Conservation (phyloP, 1,139 yeast species). For the Arxiozyma heterogenica region DNA sequence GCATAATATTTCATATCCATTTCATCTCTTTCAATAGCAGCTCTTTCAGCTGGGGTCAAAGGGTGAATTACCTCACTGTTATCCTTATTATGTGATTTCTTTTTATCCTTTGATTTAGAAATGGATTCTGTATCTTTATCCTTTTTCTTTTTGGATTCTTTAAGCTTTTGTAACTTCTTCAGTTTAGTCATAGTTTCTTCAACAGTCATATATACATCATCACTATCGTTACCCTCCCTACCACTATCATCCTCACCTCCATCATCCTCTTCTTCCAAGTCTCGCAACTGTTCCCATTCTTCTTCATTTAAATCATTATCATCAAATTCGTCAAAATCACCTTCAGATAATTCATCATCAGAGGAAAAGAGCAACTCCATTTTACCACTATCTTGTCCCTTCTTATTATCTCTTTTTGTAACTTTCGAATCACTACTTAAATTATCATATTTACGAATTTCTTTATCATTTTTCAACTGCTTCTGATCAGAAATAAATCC, state of each 20-base stretch:
- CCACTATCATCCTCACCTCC: slow-evolving; percentile 8
- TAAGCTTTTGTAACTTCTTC: slow-evolving; percentile 31
- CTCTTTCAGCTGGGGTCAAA: slow-evolving; percentile 37
- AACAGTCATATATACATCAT: slow-evolving; percentile 23
- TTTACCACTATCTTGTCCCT: slow-evolving; percentile 9
- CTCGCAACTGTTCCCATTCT: slow-evolving; percentile 34
- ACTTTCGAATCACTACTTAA: slow-evolving; percentile 8
- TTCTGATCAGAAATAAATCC: not conserved
- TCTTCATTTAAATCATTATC: slow-evolving; percentile 40
- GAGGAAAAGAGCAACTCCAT: slow-evolving; percentile 31
- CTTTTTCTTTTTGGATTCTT: not conserved
- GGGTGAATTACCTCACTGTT: slow-evolving; percentile 14
- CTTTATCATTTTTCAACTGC: no score
- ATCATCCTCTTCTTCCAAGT: slow-evolving; percentile 31
- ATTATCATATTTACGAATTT: no score
- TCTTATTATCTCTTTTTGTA: slow-evolving; percentile 30
- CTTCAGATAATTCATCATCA: slow-evolving; percentile 42
- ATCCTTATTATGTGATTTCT: slow-evolving; percentile 6
- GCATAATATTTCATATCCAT: slow-evolving; percentile 78
- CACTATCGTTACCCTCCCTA: slow-evolving; percentile 1
- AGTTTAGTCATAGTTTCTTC: slow-evolving; percentile 39
- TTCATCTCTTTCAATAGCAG: slow-evolving; percentile 52
- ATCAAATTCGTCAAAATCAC: slow-evolving; percentile 39
- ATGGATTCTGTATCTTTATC: not conserved
- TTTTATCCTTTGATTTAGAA: not conserved